phyloP scores from a whole-genome alignment of 2,329 filamentous ascomycete genomes.

The Orbilia oligospora region DNA sequence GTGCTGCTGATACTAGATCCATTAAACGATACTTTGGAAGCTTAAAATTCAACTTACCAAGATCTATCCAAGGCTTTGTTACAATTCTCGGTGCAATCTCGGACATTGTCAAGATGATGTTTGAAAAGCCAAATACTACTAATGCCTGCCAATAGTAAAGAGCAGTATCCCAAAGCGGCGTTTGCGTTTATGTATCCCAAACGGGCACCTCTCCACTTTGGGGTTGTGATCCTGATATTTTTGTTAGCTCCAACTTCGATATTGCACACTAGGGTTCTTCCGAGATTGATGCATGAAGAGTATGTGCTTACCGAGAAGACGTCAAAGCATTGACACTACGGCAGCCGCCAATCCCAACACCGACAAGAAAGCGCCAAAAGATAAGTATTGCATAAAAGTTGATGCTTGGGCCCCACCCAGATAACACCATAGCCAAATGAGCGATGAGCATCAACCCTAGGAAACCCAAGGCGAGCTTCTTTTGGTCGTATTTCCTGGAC shows the following conservation, averaged over 20 bases:
- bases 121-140: constrained; percentile 32
- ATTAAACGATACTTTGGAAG: background rate
- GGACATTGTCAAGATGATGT: background rate
- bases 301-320: constrained; percentile 25
- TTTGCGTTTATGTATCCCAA: constrained; percentile 28
- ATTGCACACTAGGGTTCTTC: too few species aligned
- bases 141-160: constrained; percentile 1
- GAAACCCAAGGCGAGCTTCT: constrained; percentile 13
- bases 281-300: too few species aligned
- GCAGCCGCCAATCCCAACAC: constrained; percentile 76
- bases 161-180: constrained; percentile 18
- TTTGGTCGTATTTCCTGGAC: constrained; percentile 18
- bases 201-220: constrained; percentile 40
- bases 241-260: background rate
- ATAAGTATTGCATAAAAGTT: constrained; percentile 69
- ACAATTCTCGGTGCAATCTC: constrained; percentile 8
- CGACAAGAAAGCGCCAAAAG: constrained; percentile 70
- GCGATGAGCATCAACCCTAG: constrained; percentile 67
- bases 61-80: constrained; percentile 11
- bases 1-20: too few species aligned
- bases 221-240: constrained; percentile 18
- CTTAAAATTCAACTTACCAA: constrained; percentile 27
- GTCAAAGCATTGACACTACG: constrained; percentile 27
- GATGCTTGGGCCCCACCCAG: constrained; percentile 68
- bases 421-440: constrained; percentile 69